Percentiles rank a stretch among this genome's conserved stretches.
Evolutionary conservation across 306 rosid species (phyloP).

Genomic region (Acacia melanoxylon): DNA sequence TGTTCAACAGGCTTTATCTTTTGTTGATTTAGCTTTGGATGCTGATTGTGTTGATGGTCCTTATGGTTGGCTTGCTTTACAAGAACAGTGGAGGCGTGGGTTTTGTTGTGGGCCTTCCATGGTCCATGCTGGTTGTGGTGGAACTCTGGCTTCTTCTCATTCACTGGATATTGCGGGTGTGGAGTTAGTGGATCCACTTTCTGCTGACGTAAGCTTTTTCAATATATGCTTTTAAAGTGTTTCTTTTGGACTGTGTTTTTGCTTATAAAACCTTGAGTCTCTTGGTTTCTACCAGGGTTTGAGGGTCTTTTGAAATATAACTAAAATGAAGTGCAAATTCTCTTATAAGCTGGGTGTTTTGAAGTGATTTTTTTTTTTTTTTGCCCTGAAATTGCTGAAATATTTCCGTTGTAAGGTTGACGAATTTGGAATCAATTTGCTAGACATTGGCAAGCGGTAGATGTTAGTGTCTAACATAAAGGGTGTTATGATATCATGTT

Average conservation of each 20-base stretch:
- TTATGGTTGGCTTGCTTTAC: constrained; percentile 93
- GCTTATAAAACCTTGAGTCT: not conserved
- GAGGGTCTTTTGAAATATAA: constrained; percentile 10
- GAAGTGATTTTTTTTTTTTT: constrained; percentile 11
- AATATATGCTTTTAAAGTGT: constrained; percentile 4
- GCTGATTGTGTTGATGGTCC: constrained; percentile 96
- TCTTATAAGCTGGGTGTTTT: constrained; percentile 15
- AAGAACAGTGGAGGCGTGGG: constrained; percentile 98
- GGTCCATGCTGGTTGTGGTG: constrained; percentile 99
- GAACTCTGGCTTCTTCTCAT: constrained; percentile 94
- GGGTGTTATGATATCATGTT: constrained; percentile 20
- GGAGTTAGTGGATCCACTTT: constrained; percentile 95
- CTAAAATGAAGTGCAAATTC: constrained; percentile 15
- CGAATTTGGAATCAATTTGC: constrained; percentile 21
- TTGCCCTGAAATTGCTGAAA: not conserved
- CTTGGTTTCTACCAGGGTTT: not conserved
- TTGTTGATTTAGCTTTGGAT: constrained; percentile 92
- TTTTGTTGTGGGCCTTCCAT: constrained; percentile 96
- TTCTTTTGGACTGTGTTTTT: constrained; percentile 17
- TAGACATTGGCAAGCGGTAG: constrained; percentile 18
- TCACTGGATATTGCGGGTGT: constrained; percentile 97
- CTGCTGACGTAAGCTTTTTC: constrained; percentile 79
- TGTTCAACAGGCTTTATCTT: constrained; percentile 93
- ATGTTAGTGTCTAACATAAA: constrained; percentile 10
- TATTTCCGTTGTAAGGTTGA: constrained; percentile 16